Evolutionary conservation across 2,329 filamentous ascomycete genomes (phyloP), one percentile per base, ranked within the genome.

Genomic region (Sporothrix inflata): DNA sequence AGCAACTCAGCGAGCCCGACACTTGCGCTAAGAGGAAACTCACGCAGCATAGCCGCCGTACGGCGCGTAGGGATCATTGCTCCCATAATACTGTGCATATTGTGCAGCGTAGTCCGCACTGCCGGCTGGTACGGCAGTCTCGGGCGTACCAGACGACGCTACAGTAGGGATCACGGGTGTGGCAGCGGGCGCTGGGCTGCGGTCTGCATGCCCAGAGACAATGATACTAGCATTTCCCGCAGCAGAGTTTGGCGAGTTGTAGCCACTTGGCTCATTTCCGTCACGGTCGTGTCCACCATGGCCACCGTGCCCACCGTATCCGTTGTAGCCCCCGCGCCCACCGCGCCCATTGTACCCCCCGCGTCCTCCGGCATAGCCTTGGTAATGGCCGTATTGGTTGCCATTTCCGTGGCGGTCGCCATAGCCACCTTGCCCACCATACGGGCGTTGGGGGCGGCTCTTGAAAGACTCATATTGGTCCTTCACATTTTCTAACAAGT

Each of bases 391-490:
- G 68, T 80, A 79, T n/a, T 79, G 77, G 30, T 80, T 78, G 24
- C 79, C 77, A 69, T 80, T 78, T 34, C 80, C 81, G 60, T 83
- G 80, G 60, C 84, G 84, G 73, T 85, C 83, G 19, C 78, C 81
- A 34, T 86, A 85, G 74, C 84, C 71, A 66, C 84, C 83, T 69
- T 84, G 81, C 61, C 82, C 84, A 30, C 89, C 88, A 76, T 89
- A 91, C 61, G 83, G 83, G 67, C 91, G 91, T 74, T 90, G 92
- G 19, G 92, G 92, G 8, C 93, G 90, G 76, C 89, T 89, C 83
- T 98, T 98, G 86, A 95, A 97, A 63, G 91, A 90, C 79, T 98
- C 92, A 79, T 98, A 98, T 79, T 97, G 92, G 74, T 94, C 88
- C 78, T 91, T 92, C 71, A 99, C 96, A 76, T 96, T 97, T 75